These are phyloP conservation scores for Aspergillus biplanus DNA, from an alignment of 495 filamentous ascomycete genomes.

Conservation along the genomic window DNA sequence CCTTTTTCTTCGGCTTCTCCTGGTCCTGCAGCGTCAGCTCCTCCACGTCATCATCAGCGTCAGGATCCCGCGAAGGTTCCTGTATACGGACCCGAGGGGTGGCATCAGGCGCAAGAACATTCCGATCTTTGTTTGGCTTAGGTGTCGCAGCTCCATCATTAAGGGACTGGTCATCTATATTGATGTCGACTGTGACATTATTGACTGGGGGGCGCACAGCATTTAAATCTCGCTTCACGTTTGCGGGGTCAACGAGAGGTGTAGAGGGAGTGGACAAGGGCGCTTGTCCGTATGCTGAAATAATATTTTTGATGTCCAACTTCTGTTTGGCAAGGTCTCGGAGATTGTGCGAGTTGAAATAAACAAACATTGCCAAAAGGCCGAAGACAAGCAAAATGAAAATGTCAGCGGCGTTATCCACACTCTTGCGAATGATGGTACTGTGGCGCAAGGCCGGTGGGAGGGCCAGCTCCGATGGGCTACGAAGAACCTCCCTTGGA, in stretches of 20 bases:
- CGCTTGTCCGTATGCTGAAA: slow-evolving; percentile 48
- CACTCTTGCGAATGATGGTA: slow-evolving; percentile 57
- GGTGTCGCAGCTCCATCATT: slow-evolving; percentile 31
- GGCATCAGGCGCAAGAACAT: slow-evolving; percentile 23
- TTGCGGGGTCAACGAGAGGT: slow-evolving; percentile 37
- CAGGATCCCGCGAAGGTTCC: slow-evolving; percentile 45
- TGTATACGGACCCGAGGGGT: slow-evolving; percentile 46
- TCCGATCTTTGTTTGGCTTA: slow-evolving; percentile 29
- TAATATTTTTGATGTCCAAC: slow-evolving; percentile 56
- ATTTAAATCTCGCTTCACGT: slow-evolving; percentile 32
- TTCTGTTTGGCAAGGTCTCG: slow-evolving; percentile 53
- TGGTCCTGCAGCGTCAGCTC: slow-evolving; percentile 39
- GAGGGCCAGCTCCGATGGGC: slow-evolving; percentile 47
- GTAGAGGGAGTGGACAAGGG: slow-evolving; percentile 50
- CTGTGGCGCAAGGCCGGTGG: slow-evolving; percentile 51
- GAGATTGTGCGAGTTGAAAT: slow-evolving; percentile 53
- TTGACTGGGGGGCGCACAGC: slow-evolving; percentile 29
- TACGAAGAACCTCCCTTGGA: slow-evolving; percentile 42
- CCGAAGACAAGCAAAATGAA: slow-evolving; percentile 49
- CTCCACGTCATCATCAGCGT: slow-evolving; percentile 45
- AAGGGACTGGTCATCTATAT: slow-evolving; percentile 29
- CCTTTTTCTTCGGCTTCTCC: slow-evolving; percentile 75
- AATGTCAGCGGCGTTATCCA: slow-evolving; percentile 57
- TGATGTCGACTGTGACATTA: slow-evolving; percentile 40
- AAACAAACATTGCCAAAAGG: slow-evolving; percentile 52